A percentile compares a stretch with the other conserved stretches of the same genome.
Evolutionary conservation across 2,329 filamentous ascomycete genomes (phyloP).

Genomic region (Juglanconis oblonga): DNA sequence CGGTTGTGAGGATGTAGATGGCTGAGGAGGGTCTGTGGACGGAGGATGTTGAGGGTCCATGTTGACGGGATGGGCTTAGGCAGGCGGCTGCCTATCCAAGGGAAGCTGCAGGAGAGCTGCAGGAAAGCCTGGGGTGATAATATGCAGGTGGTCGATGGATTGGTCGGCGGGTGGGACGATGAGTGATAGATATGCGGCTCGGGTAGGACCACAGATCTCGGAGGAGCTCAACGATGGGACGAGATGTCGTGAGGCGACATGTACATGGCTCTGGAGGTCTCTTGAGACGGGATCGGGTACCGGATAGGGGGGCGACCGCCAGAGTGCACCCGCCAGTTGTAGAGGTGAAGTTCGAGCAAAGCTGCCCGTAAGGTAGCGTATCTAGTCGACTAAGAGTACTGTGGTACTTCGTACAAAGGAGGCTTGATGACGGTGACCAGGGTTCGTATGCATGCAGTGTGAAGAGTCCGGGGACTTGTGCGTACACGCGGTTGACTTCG

Average conservation of each 20-base stretch:
- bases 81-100: constrained; percentile 15
- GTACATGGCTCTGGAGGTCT: background rate
- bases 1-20: constrained; percentile 4
- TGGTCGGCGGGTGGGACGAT: constrained; percentile 6
- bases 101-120: constrained; percentile 9
- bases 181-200: constrained; percentile 6
- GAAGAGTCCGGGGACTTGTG: background rate
- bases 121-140: constrained; percentile 5
- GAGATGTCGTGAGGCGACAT: background rate
- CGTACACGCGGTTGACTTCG: background rate
- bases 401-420: background rate
- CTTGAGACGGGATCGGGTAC: constrained; percentile 8
- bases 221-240: constrained; percentile 1
- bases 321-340: background rate
- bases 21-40: constrained; percentile 2
- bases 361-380: background rate
- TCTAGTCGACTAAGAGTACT: background rate
- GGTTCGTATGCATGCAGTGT: background rate
- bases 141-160: constrained; percentile 3
- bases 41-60: constrained; percentile 15
- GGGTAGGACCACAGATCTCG: constrained; percentile 5
- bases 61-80: constrained; percentile 7
- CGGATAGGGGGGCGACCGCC: background rate
- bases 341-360: background rate
- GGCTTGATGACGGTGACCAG: background rate